A percentile compares a stretch with the other conserved stretches of the same genome.
Conservation (phyloP, 345 rosid species). For the Hibiscus tridactylites region DNA sequence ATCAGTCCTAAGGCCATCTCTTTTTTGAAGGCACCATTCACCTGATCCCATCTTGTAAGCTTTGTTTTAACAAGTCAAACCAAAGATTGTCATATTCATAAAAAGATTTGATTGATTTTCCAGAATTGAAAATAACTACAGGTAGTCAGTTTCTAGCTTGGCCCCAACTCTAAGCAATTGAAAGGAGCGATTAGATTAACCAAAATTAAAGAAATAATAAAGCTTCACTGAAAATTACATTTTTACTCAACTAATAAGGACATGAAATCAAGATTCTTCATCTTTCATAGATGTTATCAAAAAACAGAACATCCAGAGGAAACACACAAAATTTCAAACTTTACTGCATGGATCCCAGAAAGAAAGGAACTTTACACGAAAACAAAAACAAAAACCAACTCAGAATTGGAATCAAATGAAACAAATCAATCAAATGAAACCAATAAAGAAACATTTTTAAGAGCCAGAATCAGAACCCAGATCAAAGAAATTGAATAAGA, state of each 20-base stretch:
- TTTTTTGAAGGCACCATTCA: slow-evolving; percentile 47
- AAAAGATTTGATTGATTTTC: no score
- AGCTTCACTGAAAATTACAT: background rate
- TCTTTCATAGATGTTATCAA: background rate
- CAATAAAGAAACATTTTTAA: background rate
- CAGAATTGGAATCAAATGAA: background rate
- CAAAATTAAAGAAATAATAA: background rate
- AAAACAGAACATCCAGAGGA: background rate
- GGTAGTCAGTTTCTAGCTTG: background rate
- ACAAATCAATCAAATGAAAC: background rate
- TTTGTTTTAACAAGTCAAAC: background rate
- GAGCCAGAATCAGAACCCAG: background rate
- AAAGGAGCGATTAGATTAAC: background rate
- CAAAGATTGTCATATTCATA: background rate
- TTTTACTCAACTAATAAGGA: background rate
- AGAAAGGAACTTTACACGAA: background rate
- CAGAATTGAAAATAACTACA: background rate
- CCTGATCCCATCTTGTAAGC: slow-evolving; percentile 40
- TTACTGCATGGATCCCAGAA: background rate
- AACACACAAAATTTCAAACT: background rate
- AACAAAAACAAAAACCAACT: background rate
- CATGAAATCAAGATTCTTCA: background rate
- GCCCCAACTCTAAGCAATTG: background rate
- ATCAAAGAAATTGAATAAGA: background rate
- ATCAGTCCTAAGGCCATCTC: slow-evolving; percentile 32